phyloP scores from a whole-genome alignment of 73 alveolate species.

The Paramecium tetraurelia region DNA sequence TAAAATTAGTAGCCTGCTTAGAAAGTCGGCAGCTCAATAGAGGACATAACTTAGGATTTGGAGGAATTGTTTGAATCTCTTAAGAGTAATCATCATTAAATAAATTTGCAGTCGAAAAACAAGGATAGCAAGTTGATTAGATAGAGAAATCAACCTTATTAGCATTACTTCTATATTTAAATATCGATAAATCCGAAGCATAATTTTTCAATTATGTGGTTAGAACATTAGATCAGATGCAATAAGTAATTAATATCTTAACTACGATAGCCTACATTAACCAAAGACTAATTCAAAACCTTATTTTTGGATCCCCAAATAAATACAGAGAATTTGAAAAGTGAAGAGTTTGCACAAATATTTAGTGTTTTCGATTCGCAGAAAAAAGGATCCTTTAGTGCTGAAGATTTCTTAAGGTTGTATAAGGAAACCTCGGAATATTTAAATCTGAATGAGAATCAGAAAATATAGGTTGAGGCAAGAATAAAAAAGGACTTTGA shows the following conservation, averaged over 20 bases:
- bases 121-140: background rate
- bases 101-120: background rate
- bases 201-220: slow-evolving; percentile 29
- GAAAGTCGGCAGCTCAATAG: background rate
- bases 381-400: slow-evolving; percentile 38
- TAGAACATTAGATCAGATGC: background rate
- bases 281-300: background rate
- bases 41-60: background rate
- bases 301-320: slow-evolving; percentile 27
- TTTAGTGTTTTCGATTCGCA: slow-evolving; percentile 22
- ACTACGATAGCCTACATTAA: background rate
- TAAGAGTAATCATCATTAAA: background rate
- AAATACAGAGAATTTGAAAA: slow-evolving; percentile 13
- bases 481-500: slow-evolving; percentile 50
- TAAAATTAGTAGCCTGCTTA: background rate
- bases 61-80: slow-evolving; percentile 11
- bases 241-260: background rate
- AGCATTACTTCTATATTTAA: slow-evolving; percentile 13
- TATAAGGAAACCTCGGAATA: slow-evolving; percentile 18
- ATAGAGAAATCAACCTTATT: slow-evolving; percentile 39
- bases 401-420: background rate
- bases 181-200: background rate
- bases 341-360: slow-evolving; percentile 26
- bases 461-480: background rate
- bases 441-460: background rate